Evolutionary conservation across 208 protist genomes (phyloP), one percentile per base, ranked within the genome.

Genomic region (Crithidia fasciculata): DNA sequence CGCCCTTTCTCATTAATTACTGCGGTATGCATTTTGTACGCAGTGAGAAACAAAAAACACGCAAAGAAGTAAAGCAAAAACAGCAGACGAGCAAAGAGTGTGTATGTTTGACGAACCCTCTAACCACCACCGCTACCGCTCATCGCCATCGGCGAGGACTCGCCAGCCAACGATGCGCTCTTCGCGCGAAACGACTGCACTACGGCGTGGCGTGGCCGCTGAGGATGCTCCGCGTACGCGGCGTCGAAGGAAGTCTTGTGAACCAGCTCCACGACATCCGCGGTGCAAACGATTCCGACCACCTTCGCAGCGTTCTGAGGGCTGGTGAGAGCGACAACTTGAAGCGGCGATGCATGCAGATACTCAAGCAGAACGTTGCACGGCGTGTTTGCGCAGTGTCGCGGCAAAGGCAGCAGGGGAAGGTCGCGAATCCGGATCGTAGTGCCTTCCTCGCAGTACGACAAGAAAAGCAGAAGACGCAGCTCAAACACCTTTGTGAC

Each of bases 401-500:
- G 79, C 43, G 66, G 63, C 18, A 93, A 56, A 9, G 74, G 69
- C 18, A 86, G 49, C 45, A 93, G 74, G 12, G 82, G 88, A 19
- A 93, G 75, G 62, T 93, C 88, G 2, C 76, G 73, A 28, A 93
- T 80, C 10, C 74, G 70, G 45, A 88, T 67, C 6, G 65, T n/a
- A 9, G 83, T 45, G 9, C 47, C 60, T 39, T 83, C 83, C 19
- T 75, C 66, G 49, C 83, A 72, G 78, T 86, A 91, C 0, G 88
- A 69, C 61, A 93, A 67, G 12, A 87, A 76, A n/a, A 88, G 76
- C n/a, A 93, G 65, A 36, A 80, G 64, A 52, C 88, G 88, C 0
- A 88, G 78, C 70, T 90, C 74, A 19, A 93, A 79, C 7, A 90
- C 76, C 28, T 76, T 52, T 13, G 84, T 89, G 52, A 93, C 77